Conservation (phyloP, 192 early-diverging fungal genomes). For the Mortierella antarctica region DNA sequence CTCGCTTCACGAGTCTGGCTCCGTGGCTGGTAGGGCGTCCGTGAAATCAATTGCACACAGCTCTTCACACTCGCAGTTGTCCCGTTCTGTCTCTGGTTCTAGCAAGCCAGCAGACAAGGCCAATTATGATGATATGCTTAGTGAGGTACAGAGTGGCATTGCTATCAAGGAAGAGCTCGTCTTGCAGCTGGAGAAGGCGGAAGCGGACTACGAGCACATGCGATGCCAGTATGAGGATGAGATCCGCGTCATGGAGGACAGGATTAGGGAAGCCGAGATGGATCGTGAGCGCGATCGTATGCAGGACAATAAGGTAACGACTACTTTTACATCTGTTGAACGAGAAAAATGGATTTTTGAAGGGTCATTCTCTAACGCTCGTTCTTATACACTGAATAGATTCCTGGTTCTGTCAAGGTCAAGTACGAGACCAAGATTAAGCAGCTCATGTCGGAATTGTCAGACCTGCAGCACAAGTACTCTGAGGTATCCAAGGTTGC, state of each 20-base stretch:
- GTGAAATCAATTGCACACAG: neutral
- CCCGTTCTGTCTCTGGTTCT: neutral
- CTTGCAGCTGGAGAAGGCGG: conserved; percentile 62
- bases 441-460: conserved; percentile 62
- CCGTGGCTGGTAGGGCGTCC: neutral
- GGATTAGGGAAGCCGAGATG: conserved; percentile 74
- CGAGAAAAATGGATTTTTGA: neutral
- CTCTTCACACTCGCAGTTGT: neutral
- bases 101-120: conserved; percentile 10
- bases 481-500: conserved; percentile 62
- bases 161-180: conserved; percentile 71
- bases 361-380: neutral
- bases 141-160: conserved; percentile 70
- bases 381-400: conserved; percentile 21
- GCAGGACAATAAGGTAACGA: conserved; percentile 56
- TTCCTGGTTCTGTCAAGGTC: conserved; percentile 59
- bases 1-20: conserved; percentile 20
- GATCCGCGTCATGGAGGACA: conserved; percentile 66
- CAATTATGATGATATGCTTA: conserved; percentile 57
- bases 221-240: conserved; percentile 77
- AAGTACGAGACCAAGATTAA: conserved; percentile 71
- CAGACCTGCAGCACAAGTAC: conserved; percentile 66
- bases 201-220: conserved; percentile 69
- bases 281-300: conserved; percentile 58
- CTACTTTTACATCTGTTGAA: neutral